A percentile compares a stretch with the other conserved stretches of the same genome.
phyloP scores from a whole-genome alignment of 2,329 filamentous ascomycete species.

The Conoideocrella luteorostrata region DNA sequence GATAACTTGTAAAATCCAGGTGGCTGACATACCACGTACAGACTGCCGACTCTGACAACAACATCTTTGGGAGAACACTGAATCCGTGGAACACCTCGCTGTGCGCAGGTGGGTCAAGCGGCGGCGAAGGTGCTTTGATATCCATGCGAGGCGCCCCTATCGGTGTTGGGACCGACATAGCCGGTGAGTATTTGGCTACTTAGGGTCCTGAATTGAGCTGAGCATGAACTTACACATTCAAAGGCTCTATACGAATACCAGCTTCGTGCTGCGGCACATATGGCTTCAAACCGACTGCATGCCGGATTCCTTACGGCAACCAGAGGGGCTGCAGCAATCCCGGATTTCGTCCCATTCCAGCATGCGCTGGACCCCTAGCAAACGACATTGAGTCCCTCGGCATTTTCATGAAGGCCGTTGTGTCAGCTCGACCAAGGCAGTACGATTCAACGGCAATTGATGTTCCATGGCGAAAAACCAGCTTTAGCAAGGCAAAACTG shows the following conservation, averaged over 20 bases:
- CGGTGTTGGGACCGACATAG: constrained; percentile 20
- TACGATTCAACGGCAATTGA: constrained; percentile 35
- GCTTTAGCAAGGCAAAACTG: constrained; percentile 19
- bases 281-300: constrained; percentile 48
- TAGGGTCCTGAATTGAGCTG: no score
- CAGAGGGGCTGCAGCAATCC: constrained; percentile 16
- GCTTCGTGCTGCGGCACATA: constrained; percentile 51
- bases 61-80: constrained; percentile 19
- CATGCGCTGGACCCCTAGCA: constrained; percentile 36
- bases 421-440: constrained; percentile 34
- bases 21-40: background rate
- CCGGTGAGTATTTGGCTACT: no score
- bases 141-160: constrained; percentile 17
- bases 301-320: constrained; percentile 41
- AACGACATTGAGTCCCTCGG: constrained; percentile 25
- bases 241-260: constrained; percentile 44
- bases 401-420: constrained; percentile 28
- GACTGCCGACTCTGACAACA: constrained; percentile 33
- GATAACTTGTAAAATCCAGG: no score
- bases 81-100: constrained; percentile 28
- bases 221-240: no score
- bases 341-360: constrained; percentile 18
- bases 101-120: constrained; percentile 18
- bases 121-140: constrained; percentile 18
- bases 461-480: constrained; percentile 37